A percentile compares a stretch with the other conserved stretches of the same genome.
Conservation (phyloP, 2,329 filamentous ascomycete species). For the Aspergillus sp. region DNA sequence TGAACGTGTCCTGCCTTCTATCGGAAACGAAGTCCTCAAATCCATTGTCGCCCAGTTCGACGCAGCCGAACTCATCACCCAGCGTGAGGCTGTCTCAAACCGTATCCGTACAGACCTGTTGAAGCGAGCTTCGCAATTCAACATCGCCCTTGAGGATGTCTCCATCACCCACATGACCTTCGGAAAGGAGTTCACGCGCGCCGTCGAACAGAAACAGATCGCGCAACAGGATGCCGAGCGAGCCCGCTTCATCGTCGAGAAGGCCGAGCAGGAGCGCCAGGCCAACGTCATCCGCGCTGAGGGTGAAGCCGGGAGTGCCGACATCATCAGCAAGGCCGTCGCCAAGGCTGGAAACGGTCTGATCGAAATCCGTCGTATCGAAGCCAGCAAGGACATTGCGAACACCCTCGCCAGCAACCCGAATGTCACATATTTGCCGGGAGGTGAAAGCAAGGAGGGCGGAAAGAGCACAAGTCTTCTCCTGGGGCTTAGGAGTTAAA, state of each 20-base stretch:
- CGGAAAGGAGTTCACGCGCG: slow-evolving; percentile 96
- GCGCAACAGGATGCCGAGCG: slow-evolving; percentile 98
- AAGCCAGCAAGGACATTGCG: slow-evolving; percentile 94
- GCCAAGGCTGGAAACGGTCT: slow-evolving; percentile 90
- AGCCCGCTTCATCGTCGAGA: slow-evolving; percentile 96
- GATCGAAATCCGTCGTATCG: slow-evolving; percentile 94
- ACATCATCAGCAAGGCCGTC: slow-evolving; percentile 92
- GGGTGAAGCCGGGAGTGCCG: slow-evolving; percentile 94
- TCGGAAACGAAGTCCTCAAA: slow-evolving; percentile 99
- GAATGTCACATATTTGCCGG: slow-evolving; percentile 92
- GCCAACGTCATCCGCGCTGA: slow-evolving; percentile 98
- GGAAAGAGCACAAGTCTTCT: slow-evolving; percentile 67
- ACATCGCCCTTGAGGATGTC: slow-evolving; percentile 97
- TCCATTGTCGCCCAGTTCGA: slow-evolving; percentile 98
- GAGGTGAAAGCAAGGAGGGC: slow-evolving; percentile 59
- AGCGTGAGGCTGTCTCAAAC: slow-evolving; percentile 94
- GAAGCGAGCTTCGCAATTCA: slow-evolving; percentile 93
- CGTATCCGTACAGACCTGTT: slow-evolving; percentile 90
- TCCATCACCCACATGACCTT: slow-evolving; percentile 99
- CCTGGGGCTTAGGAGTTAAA: slow-evolving; percentile 61
- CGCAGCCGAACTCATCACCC: slow-evolving; percentile 96
- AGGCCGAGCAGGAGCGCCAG: slow-evolving; percentile 97
- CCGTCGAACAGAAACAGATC: slow-evolving; percentile 99
- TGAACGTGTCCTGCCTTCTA: slow-evolving; percentile 95
- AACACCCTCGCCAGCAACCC: slow-evolving; percentile 85